These are phyloP conservation scores for Pyronema omphalodes DNA, from an alignment of 495 filamentous ascomycete genomes.

Conservation along the genomic window DNA sequence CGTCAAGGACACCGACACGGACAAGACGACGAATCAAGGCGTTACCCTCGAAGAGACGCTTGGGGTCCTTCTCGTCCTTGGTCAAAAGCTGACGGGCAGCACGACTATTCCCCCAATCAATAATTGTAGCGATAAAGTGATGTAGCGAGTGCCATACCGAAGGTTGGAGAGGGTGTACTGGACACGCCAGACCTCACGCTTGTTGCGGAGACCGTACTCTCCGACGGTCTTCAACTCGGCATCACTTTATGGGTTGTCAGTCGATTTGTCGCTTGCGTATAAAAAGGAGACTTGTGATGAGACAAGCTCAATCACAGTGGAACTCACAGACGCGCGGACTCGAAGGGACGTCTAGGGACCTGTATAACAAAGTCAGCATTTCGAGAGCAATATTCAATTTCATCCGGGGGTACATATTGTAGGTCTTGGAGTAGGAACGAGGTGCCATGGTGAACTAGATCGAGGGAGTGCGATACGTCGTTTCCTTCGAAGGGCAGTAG, in stretches of 20 bases:
- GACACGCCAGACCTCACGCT: constrained; percentile 99
- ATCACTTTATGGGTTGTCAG: constrained; percentile 45
- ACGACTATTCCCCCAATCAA: constrained; percentile 40
- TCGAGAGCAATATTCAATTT: constrained; percentile 3
- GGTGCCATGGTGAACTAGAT: constrained; percentile 31
- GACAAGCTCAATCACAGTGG: constrained; percentile 95
- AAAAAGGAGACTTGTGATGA: constrained; percentile 79
- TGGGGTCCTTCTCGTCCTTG: constrained; percentile 99
- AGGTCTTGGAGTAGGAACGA: constrained; percentile 89
- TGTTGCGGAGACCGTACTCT: constrained; percentile 98
- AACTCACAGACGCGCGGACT: constrained; percentile 98
- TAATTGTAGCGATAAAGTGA: background rate
- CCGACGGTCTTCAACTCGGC: constrained; percentile 97
- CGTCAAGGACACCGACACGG: constrained; percentile 97
- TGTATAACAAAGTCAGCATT: constrained; percentile 18
- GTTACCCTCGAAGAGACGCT: constrained; percentile 99
- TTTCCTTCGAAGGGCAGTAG: constrained; percentile 1
- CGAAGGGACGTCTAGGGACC: constrained; percentile 50
- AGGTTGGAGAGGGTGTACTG: constrained; percentile 99
- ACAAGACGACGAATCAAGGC: constrained; percentile 99
- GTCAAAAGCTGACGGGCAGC: constrained; percentile 99
- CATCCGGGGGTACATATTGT: constrained; percentile 54
- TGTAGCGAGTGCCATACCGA: constrained; percentile 13
- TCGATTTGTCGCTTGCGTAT: background rate
- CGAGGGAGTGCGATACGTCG: constrained; percentile 13